Base-by-base conservation (phyloP, 345 rosid species). In the Eucalyptus tenuipes region DNA sequence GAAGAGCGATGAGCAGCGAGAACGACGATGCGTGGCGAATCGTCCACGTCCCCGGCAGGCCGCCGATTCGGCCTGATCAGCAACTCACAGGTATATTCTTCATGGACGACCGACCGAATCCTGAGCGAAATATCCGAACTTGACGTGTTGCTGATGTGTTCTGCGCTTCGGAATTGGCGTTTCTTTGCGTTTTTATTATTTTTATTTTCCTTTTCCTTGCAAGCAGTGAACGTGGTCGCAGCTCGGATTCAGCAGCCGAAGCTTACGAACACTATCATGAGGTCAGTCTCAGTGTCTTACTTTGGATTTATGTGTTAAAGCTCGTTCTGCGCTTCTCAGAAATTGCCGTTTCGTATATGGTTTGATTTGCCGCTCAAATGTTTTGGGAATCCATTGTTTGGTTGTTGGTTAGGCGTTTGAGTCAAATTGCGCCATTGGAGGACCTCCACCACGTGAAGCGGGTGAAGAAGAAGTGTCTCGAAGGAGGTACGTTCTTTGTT, bases 21-120 rank as follows among this genome's bases (percentile, higher is more conserved):
- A 15, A 87, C 49, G 89, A 64, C 45, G 89, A 64, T 48, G 80
- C 49, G 6, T 92, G 92, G 93, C 86, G 90, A 86, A 93, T 97
- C 47, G 45, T 94, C 5, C 90, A 95, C 87, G 85, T 96, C 48
- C 97, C 99, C 16, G 95, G 91, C 61, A 94, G 91, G 88, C 95
- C 97, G 49, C 85, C 91, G 10, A 29, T 91, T 44, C 24, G 24
- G 55, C 10, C 55, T 7, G 55, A 18, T 52, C 55, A 18, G 55
- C 55, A 52, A 52, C 55, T 52, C 55, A 52, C 55, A 18, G 55
- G 24, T 52, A 52, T 52, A 17, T 52, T 17, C 55, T 52, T 18
- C 24, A 18, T 29, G 18, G 71, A n/a, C 71, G 17, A 64, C 71
- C 27, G 37, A 13, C 37, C 55, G 4, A 13, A 64, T 64, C 71